Conservation (phyloP, 306 rosid species). For the Rosa persica region DNA sequence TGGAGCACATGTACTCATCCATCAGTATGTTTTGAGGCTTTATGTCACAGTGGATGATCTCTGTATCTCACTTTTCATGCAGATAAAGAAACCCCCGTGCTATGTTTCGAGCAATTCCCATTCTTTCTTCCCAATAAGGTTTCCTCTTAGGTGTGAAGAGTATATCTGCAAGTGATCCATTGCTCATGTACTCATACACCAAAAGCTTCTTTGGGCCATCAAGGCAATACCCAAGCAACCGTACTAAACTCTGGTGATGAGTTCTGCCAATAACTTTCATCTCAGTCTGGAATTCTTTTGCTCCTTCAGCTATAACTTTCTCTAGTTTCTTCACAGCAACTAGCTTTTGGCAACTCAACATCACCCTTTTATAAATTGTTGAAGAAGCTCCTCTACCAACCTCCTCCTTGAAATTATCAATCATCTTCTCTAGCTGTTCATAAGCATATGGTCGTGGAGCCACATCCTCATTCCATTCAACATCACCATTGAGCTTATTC, state of each 20-base stretch:
- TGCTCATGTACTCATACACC: constrained; percentile 31
- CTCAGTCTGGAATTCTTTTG: constrained; percentile 29
- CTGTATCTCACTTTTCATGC: constrained; percentile 31
- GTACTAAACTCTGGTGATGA: constrained; percentile 31
- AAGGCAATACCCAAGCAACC: constrained; percentile 19
- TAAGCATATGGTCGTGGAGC: constrained; percentile 23
- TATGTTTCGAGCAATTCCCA: constrained; percentile 18
- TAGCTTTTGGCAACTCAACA: not conserved
- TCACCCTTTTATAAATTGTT: constrained; percentile 27
- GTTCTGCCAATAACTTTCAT: constrained; percentile 28
- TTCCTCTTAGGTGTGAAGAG: constrained; percentile 14
- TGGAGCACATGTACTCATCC: constrained; percentile 20
- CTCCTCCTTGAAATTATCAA: constrained; percentile 29
- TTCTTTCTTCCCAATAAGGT: constrained; percentile 27
- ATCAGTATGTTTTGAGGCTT: constrained; percentile 40
- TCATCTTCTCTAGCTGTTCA: constrained; percentile 24
- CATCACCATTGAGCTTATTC: not conserved
- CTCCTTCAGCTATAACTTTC: constrained; percentile 20
- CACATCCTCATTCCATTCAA: constrained; percentile 6
- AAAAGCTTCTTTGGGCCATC: constrained; percentile 26
- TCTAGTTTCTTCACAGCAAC: constrained; percentile 27
- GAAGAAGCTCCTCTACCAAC: constrained; percentile 30
- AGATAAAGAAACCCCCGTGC: constrained; percentile 32
- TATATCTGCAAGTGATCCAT: constrained; percentile 31
- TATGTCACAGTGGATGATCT: constrained; percentile 36